phyloP scores from a whole-genome alignment of 352 stramenopile species.

The Phytophthora litchii region DNA sequence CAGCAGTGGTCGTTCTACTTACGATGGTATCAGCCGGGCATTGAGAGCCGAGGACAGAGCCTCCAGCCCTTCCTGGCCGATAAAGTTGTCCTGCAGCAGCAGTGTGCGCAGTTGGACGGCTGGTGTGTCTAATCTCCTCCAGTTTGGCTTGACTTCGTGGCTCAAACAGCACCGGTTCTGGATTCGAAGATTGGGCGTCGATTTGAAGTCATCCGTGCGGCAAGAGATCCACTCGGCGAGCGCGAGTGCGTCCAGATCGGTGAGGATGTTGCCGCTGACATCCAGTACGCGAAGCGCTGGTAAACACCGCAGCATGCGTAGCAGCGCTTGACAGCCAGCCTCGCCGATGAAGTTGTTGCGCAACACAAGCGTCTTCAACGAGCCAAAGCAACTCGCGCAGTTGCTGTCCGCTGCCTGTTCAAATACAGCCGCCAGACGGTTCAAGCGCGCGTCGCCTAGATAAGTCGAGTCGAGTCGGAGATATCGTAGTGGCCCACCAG shows the following conservation, averaged over 20 bases:
- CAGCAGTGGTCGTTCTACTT: background rate
- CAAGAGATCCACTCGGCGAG: constrained; percentile 30
- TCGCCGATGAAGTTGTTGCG: constrained; percentile 69
- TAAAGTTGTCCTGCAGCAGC: constrained; percentile 44
- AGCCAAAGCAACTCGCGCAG: constrained; percentile 33
- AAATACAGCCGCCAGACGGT: constrained; percentile 42
- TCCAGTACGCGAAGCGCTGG: constrained; percentile 38
- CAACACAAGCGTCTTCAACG: constrained; percentile 46
- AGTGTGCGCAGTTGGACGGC: constrained; percentile 27
- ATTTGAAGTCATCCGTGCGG: constrained; percentile 5
- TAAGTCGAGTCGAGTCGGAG: constrained; percentile 65
- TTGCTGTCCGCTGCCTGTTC: constrained; percentile 9
- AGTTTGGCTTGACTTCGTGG: constrained; percentile 1
- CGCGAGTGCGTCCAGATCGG: constrained; percentile 49
- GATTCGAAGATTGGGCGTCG: constrained; percentile 2
- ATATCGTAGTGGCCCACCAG: constrained; percentile 16
- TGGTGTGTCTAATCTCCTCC: background rate
- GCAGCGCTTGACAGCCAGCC: constrained; percentile 43
- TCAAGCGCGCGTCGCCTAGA: constrained; percentile 50
- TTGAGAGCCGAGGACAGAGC: constrained; percentile 34
- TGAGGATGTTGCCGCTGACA: constrained; percentile 65
- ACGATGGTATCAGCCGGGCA: constrained; percentile 15
- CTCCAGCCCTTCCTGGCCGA: constrained; percentile 27
- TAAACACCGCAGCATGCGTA: constrained; percentile 31
- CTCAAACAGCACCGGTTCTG: constrained; percentile 4